Evolutionary conservation across 257 asterid genomes (phyloP), one percentile per base, ranked within the genome.

Genomic region (Asclepias syriaca): DNA sequence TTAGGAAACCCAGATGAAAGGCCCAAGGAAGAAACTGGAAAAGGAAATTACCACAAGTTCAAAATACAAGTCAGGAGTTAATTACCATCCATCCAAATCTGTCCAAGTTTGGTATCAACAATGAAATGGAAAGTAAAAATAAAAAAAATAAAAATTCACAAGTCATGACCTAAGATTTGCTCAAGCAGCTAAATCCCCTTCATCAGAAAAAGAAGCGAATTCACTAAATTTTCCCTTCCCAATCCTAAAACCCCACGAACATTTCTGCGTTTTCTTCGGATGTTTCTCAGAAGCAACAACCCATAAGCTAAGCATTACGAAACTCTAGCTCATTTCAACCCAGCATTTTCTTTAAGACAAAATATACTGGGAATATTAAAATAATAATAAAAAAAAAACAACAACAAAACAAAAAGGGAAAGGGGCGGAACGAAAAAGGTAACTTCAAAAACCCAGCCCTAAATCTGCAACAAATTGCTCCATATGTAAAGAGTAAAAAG

Each of bases 31-130:
- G 70, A 29, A 40, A 65, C 46, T 10, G 65, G 22, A 34, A 18
- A 58, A 48, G 51, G n/a, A 68, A 51, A 37, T 50, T 75, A 49
- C 79, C 78, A 49, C 51, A 58, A 19, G 21, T 9, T n/a, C 27
- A 66, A 13, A 67, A 39, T 19, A 29, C 1, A 32, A 61, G 46
- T 15, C 66, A 8, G 13, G 13, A 12, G 6, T 12, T 32, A 15
- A 27, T 61, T 32, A 2, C 66, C 1, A 32, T 7, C 48, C 9
- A 5, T 15, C 6, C 8, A 34, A 32, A 34, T 6, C 66, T 6
- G 32, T 61, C 8, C 50, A 18, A 64, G 48, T 37, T 19, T 8
- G 51, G 55, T 49, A 59, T 40, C 5, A 40, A 65, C 3, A 16
- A 40, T 1, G 27, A 43, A 43, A 6, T 1, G 48, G 8, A 8